A percentile compares a stretch with the other conserved stretches of the same genome.
phyloP scores from a whole-genome alignment of 805 yeast genomes.

The Kodamaea restingae region DNA sequence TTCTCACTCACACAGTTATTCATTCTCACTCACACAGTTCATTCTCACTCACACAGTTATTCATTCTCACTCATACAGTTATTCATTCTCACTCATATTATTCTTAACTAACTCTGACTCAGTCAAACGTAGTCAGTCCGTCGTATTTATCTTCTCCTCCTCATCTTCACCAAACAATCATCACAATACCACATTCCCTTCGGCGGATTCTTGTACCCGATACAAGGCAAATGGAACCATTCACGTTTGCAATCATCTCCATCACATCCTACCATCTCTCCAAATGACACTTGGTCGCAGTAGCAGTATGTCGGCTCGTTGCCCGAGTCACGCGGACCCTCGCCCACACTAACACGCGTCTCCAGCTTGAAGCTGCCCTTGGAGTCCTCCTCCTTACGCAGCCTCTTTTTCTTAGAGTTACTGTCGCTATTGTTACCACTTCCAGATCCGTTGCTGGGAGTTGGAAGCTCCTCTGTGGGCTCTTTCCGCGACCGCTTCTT shows the following conservation, averaged over 20 bases:
- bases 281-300: slow-evolving; percentile 94
- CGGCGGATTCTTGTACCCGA: slow-evolving; percentile 81
- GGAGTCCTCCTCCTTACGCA: slow-evolving; percentile 14
- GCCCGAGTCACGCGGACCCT: slow-evolving; percentile 7
- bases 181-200: slow-evolving; percentile 52
- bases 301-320: slow-evolving; percentile 87
- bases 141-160: too few relatives aligned
- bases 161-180: slow-evolving; percentile 36
- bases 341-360: slow-evolving; percentile 8
- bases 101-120: too few relatives aligned
- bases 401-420: slow-evolving; percentile 16
- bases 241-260: slow-evolving; percentile 88
- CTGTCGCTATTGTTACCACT: slow-evolving; percentile 3
- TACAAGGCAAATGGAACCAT: slow-evolving; percentile 95
- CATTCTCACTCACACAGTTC: too few relatives aligned
- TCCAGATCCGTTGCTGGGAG: slow-evolving; percentile 7
- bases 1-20: too few relatives aligned
- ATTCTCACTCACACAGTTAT: too few relatives aligned
- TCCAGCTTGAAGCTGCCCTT: slow-evolving; percentile 8
- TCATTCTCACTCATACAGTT: too few relatives aligned
- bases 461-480: slow-evolving; percentile 7
- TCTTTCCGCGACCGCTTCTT: slow-evolving; percentile 16
- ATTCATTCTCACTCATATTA: too few relatives aligned
- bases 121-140: too few relatives aligned
- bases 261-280: slow-evolving; percentile 99